A percentile compares a stretch with the other conserved stretches of the same genome.
Conservation (phyloP, 768 basidiomycete species). For the Asterophora lycoperdoides region DNA sequence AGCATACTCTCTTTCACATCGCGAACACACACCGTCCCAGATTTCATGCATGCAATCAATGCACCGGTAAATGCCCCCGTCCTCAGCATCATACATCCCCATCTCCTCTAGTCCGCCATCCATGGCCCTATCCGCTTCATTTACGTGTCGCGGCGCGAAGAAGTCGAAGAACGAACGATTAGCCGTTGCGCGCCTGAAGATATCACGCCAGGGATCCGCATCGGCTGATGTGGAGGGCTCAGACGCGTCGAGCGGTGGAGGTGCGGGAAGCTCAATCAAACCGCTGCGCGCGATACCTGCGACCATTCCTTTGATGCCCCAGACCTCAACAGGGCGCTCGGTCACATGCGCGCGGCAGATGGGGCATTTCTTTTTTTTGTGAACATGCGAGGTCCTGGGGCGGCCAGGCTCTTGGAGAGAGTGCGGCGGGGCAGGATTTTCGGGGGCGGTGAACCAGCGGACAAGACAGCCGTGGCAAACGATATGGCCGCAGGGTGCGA, state of each 20-base stretch:
- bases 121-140: constrained; percentile 20
- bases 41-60: constrained; percentile 77
- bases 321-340: constrained; percentile 66
- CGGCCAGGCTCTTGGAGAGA: constrained; percentile 31
- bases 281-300: constrained; percentile 47
- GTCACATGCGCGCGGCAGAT: constrained; percentile 61
- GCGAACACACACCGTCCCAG: constrained; percentile 60
- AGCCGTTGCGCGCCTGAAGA: constrained; percentile 41
- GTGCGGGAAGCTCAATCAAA: constrained; percentile 35
- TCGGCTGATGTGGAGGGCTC: constrained; percentile 18
- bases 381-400: constrained; percentile 34
- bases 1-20: constrained; percentile 56
- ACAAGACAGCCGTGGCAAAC: constrained; percentile 71
- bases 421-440: constrained; percentile 11
- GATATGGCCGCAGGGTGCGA: constrained; percentile 73
- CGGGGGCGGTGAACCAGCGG: constrained; percentile 63
- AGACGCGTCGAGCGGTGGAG: constrained; percentile 14
- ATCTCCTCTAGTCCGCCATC: constrained; percentile 35
- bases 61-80: constrained; percentile 75
- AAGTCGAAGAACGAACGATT: constrained; percentile 16
- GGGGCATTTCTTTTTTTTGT: constrained; percentile 67
- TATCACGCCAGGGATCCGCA: constrained; percentile 61
- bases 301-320: constrained; percentile 66
- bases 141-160: constrained; percentile 8
- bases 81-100: constrained; percentile 70